Conservation (phyloP, 177 flowering plant genomes). For the Vitis hybrid region DNA sequence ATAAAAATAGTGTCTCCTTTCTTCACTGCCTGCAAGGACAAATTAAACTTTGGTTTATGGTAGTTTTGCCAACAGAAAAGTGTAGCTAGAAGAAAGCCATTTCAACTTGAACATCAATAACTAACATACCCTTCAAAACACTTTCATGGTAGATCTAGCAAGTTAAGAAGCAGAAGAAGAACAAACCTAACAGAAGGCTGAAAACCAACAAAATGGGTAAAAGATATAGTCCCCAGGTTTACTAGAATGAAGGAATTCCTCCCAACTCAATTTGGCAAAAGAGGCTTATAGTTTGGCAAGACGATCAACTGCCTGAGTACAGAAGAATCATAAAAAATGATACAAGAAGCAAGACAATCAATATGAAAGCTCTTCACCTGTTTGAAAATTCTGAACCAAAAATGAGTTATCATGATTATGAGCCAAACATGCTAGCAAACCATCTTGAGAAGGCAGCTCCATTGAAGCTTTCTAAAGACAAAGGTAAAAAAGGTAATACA, state of each 20-base stretch:
- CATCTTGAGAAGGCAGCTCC: too few species aligned
- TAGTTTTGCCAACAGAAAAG: not conserved
- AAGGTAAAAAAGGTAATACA: not conserved
- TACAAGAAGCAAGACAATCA: too few species aligned
- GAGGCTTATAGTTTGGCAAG: not conserved
- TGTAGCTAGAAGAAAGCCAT: not conserved
- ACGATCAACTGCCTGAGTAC: too few species aligned
- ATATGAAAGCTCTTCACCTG: too few species aligned
- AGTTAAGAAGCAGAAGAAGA: not conserved
- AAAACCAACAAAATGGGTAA: not conserved
- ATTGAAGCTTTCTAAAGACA: not conserved
- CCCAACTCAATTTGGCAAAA: not conserved
- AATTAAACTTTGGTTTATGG: not conserved
- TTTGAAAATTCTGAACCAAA: too few species aligned
- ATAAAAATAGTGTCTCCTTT: constrained; percentile 66
- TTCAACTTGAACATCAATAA: not conserved
- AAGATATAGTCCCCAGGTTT: not conserved
- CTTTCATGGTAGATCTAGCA: not conserved
- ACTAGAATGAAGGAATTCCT: not conserved
- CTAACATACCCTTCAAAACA: not conserved
- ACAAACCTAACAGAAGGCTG: not conserved
- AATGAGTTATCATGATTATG: too few species aligned
- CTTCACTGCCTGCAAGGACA: constrained; percentile 54
- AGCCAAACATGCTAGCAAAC: too few species aligned
- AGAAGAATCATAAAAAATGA: too few species aligned